phyloP scores from a whole-genome alignment of 257 asterid species.

The Capsicum baccatum region DNA sequence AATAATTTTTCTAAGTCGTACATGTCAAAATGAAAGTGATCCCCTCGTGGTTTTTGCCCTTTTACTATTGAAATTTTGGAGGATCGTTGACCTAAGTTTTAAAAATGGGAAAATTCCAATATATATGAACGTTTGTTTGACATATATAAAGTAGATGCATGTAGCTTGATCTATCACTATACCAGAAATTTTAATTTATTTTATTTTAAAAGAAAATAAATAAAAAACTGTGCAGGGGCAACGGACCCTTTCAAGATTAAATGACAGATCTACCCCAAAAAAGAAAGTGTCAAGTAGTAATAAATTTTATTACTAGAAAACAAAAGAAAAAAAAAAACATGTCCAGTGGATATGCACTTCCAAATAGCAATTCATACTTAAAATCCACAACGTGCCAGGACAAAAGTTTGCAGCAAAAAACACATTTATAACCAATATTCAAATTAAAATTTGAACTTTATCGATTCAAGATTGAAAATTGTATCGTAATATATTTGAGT shows the following conservation, averaged over 20 bases:
- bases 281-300: not conserved
- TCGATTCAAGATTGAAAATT: not conserved
- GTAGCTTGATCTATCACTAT: conserved; percentile 17
- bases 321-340: not conserved
- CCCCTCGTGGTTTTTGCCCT: not conserved
- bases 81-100: not conserved
- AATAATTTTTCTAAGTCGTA: not conserved
- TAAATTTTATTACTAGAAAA: not conserved
- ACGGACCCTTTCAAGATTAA: not conserved
- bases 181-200: no score
- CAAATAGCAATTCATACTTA: not conserved
- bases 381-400: not conserved
- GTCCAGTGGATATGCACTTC: not conserved
- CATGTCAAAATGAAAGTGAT: not conserved
- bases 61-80: not conserved
- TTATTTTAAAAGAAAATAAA: no score
- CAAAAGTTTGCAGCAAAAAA: not conserved
- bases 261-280: not conserved
- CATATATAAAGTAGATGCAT: not conserved
- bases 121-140: not conserved
- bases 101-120: not conserved
- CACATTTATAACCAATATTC: not conserved
- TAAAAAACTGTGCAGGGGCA: not conserved
- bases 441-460: not conserved
- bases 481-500: not conserved